Evolutionary conservation across 2,329 filamentous ascomycete genomes (phyloP), one percentile per base, ranked within the genome.

Genomic region (Fusarium marasasianum): DNA sequence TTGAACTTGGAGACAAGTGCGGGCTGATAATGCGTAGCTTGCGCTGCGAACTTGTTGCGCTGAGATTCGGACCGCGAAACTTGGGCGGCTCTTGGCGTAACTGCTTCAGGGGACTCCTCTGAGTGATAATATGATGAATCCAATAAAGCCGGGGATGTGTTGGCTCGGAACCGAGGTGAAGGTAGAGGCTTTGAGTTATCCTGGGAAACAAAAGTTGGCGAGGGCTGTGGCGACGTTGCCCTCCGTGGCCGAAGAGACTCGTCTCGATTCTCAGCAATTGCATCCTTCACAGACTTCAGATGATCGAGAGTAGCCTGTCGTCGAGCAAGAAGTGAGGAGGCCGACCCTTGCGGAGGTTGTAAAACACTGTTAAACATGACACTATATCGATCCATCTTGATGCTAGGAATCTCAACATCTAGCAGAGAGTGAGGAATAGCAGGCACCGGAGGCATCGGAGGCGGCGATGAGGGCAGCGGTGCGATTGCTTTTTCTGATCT

Each of bases 341-440:
- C 66, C 12, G 73, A 59, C 17, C 63, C 76, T 44, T 82, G 81
- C 13, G 81, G 81, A 69, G 81, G 81, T 69, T 90, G 88, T 33
- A 98, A 84, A 12, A 98, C 86, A 43, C 89, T 89, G 63, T 92
- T 91, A 79, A 98, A 98, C 95, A 98, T 98, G 74, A 98, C 89
- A 76, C 95, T 98, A 77, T 98, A 98, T 55, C 96, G 87, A 80
- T 98, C 96, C 87, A 98, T 87, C 71, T 92, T 90, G 63, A 93
- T 88, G 56, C 89, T 89, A 2, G 96, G 95, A 65, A 98, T 96
- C 59, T 95, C 90, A 22, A 98, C 88, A 76, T 95, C 87, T 26
- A 98, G 84, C 12, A 92, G 65, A 3, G 79, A 77, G 13, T 77
- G 72, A 47, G 45, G 78, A 13, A 79, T 54, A 29, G 60, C 65